phyloP scores from a whole-genome alignment of 2,329 filamentous ascomycete genomes.

The Lomentospora prolificans region DNA sequence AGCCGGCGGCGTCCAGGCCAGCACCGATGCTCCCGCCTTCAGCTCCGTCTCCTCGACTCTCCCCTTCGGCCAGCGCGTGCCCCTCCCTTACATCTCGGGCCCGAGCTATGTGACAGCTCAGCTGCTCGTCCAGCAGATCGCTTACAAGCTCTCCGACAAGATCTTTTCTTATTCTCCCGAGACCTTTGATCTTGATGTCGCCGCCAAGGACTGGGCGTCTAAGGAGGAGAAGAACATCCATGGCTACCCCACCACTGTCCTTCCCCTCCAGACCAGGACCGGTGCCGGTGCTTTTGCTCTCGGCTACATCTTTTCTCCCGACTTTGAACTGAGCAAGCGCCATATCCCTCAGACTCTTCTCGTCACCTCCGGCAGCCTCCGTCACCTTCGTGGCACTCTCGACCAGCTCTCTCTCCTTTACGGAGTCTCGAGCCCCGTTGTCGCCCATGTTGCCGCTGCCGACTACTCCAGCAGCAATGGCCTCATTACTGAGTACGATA shows the following conservation, averaged over 20 bases:
- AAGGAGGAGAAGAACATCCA: conserved; percentile 67
- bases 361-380: conserved; percentile 73
- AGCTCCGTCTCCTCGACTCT: conserved; percentile 34
- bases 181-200: conserved; percentile 81
- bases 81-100: conserved; percentile 59
- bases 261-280: conserved; percentile 74
- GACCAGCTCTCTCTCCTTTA: conserved; percentile 91
- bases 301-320: conserved; percentile 95
- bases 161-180: conserved; percentile 95
- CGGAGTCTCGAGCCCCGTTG: conserved; percentile 82
- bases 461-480: conserved; percentile 66
- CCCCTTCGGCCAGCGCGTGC: conserved; percentile 46
- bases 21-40: conserved; percentile 3
- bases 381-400: conserved; percentile 69
- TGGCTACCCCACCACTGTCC: conserved; percentile 67
- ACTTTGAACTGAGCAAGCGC: conserved; percentile 86
- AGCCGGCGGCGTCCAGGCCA: conserved; percentile 10
- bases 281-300: conserved; percentile 87
- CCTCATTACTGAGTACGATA: conserved; percentile 79
- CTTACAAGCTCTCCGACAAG: conserved; percentile 91
- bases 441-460: conserved; percentile 82
- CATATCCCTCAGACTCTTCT: conserved; percentile 86
- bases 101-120: conserved; percentile 91
- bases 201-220: conserved; percentile 67
- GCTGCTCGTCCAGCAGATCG: conserved; percentile 88